A percentile compares a stretch with the other conserved stretches of the same genome.
These are phyloP conservation scores for Candida alai DNA, from an alignment of 805 yeast genomes.

Conservation along the genomic window DNA sequence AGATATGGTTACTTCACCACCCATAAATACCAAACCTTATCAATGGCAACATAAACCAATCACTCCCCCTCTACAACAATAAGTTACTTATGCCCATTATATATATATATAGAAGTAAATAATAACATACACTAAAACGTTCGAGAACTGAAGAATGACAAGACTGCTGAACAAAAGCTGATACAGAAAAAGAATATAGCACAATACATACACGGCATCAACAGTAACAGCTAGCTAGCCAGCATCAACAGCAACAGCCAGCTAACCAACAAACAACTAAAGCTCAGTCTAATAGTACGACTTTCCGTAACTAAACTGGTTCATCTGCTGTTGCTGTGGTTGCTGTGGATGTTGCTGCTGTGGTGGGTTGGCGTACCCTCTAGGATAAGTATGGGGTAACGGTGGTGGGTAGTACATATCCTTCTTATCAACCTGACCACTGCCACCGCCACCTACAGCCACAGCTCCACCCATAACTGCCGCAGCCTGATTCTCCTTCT, in stretches of 20 bases:
- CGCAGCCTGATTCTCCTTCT: background rate
- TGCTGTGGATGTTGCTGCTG: slow-evolving; percentile 4
- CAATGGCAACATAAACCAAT: too few species aligned
- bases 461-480: background rate
- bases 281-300: slow-evolving; percentile 2
- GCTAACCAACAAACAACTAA: background rate
- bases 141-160: slow-evolving; percentile 4
- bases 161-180: background rate
- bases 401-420: slow-evolving; percentile 3
- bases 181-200: background rate
- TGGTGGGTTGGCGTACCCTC: slow-evolving; percentile 2
- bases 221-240: background rate
- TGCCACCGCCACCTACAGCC: too few species aligned
- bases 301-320: slow-evolving; percentile 2
- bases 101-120: slow-evolving; percentile 5
- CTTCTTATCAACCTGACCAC: slow-evolving; percentile 3
- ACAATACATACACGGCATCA: background rate
- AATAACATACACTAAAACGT: slow-evolving; percentile 6
- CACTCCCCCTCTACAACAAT: too few species aligned
- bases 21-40: too few species aligned
- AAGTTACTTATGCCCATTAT: slow-evolving; percentile 3
- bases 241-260: background rate
- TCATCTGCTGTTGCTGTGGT: slow-evolving; percentile 6
- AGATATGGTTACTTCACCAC: too few species aligned
- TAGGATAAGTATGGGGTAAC: slow-evolving; percentile 4